A percentile compares a stretch with the other conserved stretches of the same genome.
Conservation (phyloP, 176 grass and related monocot species). For the Ensete ventricosum region DNA sequence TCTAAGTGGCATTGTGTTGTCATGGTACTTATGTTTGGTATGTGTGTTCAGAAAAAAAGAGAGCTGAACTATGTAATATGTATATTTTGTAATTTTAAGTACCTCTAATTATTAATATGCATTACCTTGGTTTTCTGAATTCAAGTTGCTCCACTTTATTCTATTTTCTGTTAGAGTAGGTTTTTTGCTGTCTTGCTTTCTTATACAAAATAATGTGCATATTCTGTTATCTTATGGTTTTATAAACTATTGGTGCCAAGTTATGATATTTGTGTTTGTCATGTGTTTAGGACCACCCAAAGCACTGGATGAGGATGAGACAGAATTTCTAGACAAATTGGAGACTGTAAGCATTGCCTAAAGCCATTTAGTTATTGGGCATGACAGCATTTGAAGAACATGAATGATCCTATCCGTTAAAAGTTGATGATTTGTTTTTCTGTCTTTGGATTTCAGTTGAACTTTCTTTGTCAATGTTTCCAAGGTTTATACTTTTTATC, state of each 20-base stretch:
- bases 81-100: background rate
- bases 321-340: slow-evolving; percentile 75
- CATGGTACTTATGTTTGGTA: background rate
- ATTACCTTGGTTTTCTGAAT: background rate
- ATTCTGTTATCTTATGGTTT: slow-evolving; percentile 9
- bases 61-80: background rate
- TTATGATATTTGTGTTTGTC: slow-evolving; percentile 13
- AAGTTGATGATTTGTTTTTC: too few species aligned
- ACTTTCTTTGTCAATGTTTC: background rate
- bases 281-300: slow-evolving; percentile 72
- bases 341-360: slow-evolving; percentile 42
- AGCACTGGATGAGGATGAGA: slow-evolving; percentile 90
- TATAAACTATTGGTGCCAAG: background rate
- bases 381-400: background rate
- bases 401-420: background rate
- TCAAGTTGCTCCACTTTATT: too few species aligned
- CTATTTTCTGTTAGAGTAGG: too few species aligned
- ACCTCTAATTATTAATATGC: background rate
- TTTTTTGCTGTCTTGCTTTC: too few species aligned
- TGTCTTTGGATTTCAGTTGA: background rate
- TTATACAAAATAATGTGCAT: background rate
- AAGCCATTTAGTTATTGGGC: background rate
- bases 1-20: background rate
- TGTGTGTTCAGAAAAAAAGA: background rate
- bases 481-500: background rate